phyloP scores from a whole-genome alignment of 1,284 basidiomycete species.

The Pulveroboletus sp. region DNA sequence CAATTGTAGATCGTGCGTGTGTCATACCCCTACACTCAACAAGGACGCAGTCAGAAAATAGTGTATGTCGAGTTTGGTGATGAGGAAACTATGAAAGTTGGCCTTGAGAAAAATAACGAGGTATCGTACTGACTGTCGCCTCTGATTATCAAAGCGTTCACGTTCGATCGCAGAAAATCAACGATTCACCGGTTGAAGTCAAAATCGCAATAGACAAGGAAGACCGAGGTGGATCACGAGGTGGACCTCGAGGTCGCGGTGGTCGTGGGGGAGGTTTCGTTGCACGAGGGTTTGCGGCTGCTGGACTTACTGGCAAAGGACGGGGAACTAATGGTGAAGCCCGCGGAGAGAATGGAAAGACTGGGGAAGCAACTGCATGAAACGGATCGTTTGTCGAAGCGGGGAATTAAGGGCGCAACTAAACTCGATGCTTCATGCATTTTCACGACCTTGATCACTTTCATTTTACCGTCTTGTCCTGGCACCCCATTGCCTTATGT shows the following conservation, averaged over 20 bases:
- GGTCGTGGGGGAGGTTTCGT: conserved; percentile 55
- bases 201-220: conserved; percentile 70
- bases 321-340: conserved; percentile 33
- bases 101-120: conserved; percentile 68
- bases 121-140: conserved; percentile 42
- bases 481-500: conserved; percentile 11
- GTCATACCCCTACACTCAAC: conserved; percentile 54
- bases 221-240: conserved; percentile 35
- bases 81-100: conserved; percentile 79
- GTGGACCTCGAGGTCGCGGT: conserved; percentile 58
- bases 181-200: conserved; percentile 62
- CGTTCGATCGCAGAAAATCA: conserved; percentile 54
- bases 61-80: conserved; percentile 87
- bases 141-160: conserved; percentile 5
- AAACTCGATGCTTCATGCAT: conserved; percentile 18
- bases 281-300: conserved; percentile 64
- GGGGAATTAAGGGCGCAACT: conserved; percentile 24
- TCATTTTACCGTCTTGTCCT: conserved; percentile 15
- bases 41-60: conserved; percentile 54
- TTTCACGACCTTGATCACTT: conserved; percentile 23
- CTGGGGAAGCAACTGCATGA: conserved; percentile 31
- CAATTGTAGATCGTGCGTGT: conserved; percentile 72
- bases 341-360: conserved; percentile 33
- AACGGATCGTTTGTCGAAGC: conserved; percentile 16
- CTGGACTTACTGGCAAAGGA: conserved; percentile 58